Conservation (phyloP, 2,329 filamentous ascomycete genomes). For the Pestalotiopsis sp. region DNA sequence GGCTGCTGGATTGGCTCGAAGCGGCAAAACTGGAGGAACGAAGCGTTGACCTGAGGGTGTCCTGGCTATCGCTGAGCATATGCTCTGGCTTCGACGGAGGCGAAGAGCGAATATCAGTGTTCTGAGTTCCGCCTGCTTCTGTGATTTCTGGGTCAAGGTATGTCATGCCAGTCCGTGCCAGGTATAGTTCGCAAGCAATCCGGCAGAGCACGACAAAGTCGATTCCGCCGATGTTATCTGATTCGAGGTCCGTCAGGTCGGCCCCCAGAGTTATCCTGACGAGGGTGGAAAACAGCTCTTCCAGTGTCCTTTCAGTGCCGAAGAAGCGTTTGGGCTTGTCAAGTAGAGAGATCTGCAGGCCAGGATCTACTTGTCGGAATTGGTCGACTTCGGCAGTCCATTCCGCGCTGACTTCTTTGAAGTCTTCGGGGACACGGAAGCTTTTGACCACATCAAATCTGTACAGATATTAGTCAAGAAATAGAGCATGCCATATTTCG, state of each 20-base stretch:
- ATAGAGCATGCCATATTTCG: neutral
- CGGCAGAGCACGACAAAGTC: constrained; percentile 17
- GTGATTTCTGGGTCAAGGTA: constrained; percentile 1
- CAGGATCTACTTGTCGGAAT: constrained; percentile 20
- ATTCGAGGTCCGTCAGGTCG: constrained; percentile 12
- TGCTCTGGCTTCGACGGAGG: constrained; percentile 18
- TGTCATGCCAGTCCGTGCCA: constrained; percentile 26
- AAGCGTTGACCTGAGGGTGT: constrained; percentile 18
- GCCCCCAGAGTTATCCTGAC: constrained; percentile 10
- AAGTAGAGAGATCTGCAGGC: constrained; percentile 19
- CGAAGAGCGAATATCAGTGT: constrained; percentile 1
- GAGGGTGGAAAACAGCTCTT: constrained; percentile 21
- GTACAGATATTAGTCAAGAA: neutral
- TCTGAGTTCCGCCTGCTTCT: neutral
- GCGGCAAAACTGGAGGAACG: constrained; percentile 18
- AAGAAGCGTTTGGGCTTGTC: constrained; percentile 16
- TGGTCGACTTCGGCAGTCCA: constrained; percentile 27
- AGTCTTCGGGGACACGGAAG: constrained; percentile 14
- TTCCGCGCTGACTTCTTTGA: constrained; percentile 16
- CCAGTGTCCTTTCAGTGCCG: constrained; percentile 15
- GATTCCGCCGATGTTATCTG: constrained; percentile 9
- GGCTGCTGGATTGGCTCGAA: constrained; percentile 25
- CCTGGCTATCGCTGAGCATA: constrained; percentile 25
- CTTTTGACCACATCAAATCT: constrained; percentile 11
- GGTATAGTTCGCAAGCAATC: constrained; percentile 28